phyloP scores from a whole-genome alignment of 768 basidiomycete genomes.

The Coprinellus micaceus region DNA sequence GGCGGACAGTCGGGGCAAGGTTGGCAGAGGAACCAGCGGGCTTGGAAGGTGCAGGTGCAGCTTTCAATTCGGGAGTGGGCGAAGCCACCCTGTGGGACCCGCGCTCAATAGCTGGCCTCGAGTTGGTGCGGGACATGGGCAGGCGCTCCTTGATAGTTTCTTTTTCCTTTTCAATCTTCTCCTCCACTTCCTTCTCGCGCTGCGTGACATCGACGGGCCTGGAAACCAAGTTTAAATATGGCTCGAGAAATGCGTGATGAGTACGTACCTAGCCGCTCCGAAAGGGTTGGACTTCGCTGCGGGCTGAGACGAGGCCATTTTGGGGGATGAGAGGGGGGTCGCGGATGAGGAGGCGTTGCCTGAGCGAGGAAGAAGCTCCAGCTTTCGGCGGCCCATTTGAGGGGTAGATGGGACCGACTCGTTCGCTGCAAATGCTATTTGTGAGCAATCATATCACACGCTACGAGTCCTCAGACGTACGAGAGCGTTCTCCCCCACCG shows the following conservation, averaged over 20 bases:
- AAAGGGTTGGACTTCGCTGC: slow-evolving; percentile 70
- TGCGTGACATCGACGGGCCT: slow-evolving; percentile 84
- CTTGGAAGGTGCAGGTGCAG: slow-evolving; percentile 28
- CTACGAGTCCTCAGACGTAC: slow-evolving; percentile 37
- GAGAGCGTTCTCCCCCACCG: slow-evolving; percentile 55
- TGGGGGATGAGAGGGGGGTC: slow-evolving; percentile 77
- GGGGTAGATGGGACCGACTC: slow-evolving; percentile 80
- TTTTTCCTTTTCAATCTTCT: slow-evolving; percentile 67
- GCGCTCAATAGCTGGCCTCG: slow-evolving; percentile 50
- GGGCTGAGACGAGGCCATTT: slow-evolving; percentile 49
- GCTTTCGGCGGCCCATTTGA: slow-evolving; percentile 70
- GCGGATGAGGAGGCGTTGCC: slow-evolving; percentile 61
- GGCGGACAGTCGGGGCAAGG: slow-evolving; percentile 54
- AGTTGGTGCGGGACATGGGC: slow-evolving; percentile 51
- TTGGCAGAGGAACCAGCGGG: slow-evolving; percentile 26
- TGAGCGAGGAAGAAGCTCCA: slow-evolving; percentile 83
- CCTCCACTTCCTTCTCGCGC: slow-evolving; percentile 71
- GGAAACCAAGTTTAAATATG: slow-evolving; percentile 3
- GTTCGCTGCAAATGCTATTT: slow-evolving; percentile 41
- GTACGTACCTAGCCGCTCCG: slow-evolving; percentile 73
- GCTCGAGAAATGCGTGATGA: background rate
- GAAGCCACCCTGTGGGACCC: slow-evolving; percentile 26
- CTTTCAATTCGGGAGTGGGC: slow-evolving; percentile 29
- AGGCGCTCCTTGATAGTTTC: slow-evolving; percentile 51
- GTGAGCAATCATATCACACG: background rate